These are phyloP conservation scores for Talaromyces proteolyticus DNA, from an alignment of 495 filamentous ascomycete genomes.

Conservation along the genomic window DNA sequence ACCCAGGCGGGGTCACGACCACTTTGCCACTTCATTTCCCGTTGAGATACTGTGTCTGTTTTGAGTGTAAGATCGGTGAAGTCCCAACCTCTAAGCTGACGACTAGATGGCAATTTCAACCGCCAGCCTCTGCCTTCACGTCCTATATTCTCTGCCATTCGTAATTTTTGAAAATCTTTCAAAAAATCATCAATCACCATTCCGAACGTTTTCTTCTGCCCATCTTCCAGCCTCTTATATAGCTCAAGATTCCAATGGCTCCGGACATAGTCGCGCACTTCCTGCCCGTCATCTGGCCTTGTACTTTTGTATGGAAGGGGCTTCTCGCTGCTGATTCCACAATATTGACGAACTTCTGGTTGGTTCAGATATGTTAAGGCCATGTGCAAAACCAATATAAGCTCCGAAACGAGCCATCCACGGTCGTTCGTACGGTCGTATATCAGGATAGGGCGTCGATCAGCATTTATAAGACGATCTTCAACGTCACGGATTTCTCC, in stretches of 20 bases:
- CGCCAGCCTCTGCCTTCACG: neutral
- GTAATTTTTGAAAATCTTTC: conserved; percentile 1
- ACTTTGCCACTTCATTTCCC: neutral
- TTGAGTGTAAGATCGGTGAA: neutral
- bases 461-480: neutral
- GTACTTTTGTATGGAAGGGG: neutral
- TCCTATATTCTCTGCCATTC: neutral
- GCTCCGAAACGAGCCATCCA: conserved; percentile 1
- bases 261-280: neutral
- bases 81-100: neutral
- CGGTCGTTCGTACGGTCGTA: neutral
- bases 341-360: neutral
- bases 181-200: neutral
- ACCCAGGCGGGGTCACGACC: neutral
- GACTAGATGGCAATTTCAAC: neutral
- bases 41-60: neutral
- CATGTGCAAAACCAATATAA: neutral
- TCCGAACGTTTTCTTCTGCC: neutral
- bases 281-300: neutral
- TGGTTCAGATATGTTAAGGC: conserved; percentile 1
- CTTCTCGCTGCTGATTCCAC: neutral
- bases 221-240: neutral
- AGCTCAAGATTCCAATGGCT: neutral
- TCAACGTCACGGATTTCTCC: neutral
- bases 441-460: neutral